These are phyloP conservation scores for Aspergillus costaricaensis DNA, from an alignment of 2,329 filamentous ascomycete species.

Conservation along the genomic window DNA sequence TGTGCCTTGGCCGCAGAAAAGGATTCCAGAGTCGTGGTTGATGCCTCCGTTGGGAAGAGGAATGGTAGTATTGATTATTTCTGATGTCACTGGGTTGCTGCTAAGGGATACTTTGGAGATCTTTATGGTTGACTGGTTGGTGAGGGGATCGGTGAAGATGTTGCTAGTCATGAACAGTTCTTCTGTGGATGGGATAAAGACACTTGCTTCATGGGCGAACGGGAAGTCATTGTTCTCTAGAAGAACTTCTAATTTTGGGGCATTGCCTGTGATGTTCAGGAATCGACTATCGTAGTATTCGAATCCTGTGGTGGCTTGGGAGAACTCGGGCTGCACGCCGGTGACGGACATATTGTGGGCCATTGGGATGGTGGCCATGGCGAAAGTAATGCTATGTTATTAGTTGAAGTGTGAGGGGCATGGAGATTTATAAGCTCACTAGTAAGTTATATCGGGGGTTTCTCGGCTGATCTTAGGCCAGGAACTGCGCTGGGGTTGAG, in stretches of 20 bases:
- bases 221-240: conserved; percentile 44
- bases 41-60: conserved; percentile 54
- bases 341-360: not conserved
- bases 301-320: conserved; percentile 5
- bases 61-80: conserved; percentile 42
- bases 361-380: not conserved
- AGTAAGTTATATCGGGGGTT: not conserved
- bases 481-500: not conserved
- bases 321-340: not conserved
- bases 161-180: conserved; percentile 46
- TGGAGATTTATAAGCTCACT: not conserved
- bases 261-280: conserved; percentile 37
- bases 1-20: conserved; percentile 49
- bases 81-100: conserved; percentile 23
- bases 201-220: conserved; percentile 54
- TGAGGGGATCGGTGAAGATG: conserved; percentile 18
- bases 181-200: conserved; percentile 39
- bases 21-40: conserved; percentile 34
- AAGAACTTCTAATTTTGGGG: conserved; percentile 42
- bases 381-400: too few species aligned
- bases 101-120: conserved; percentile 22
- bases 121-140: conserved; percentile 22
- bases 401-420: too few species aligned
- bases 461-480: not conserved
- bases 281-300: conserved; percentile 25